These are phyloP conservation scores for Debaryomyces fabryi DNA, from an alignment of 1,139 yeast species.

Conservation along the genomic window DNA sequence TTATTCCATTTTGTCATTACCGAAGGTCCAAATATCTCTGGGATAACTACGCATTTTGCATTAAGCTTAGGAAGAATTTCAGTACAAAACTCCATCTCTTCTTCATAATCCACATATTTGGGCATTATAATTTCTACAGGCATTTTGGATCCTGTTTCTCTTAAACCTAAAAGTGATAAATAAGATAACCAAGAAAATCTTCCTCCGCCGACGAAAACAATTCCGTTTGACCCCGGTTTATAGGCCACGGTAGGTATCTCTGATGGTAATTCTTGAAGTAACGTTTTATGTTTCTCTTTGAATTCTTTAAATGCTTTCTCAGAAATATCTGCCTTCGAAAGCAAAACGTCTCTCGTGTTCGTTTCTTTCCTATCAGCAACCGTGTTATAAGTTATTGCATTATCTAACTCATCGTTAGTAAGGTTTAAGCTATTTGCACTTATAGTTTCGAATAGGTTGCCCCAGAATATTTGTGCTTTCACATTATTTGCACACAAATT, in stretches of 20 bases:
- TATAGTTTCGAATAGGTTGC: not conserved
- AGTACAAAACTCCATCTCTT: conserved; percentile 31
- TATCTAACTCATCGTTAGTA: not conserved
- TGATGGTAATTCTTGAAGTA: conserved; percentile 28
- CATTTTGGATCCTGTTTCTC: conserved; percentile 37
- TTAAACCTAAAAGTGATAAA: conserved; percentile 33
- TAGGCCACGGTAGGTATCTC: conserved; percentile 27
- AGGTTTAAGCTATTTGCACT: not conserved
- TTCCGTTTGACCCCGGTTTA: conserved; percentile 30
- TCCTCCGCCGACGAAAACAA: conserved; percentile 43
- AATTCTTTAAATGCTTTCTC: not conserved
- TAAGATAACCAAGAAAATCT: conserved; percentile 43
- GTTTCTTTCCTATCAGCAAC: not conserved
- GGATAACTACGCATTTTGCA: conserved; percentile 36
- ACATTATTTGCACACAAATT: not conserved
- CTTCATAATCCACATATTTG: conserved; percentile 27
- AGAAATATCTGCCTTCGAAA: not conserved
- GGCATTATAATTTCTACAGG: conserved; percentile 45
- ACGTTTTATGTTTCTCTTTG: conserved; percentile 10
- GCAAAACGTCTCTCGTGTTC: not conserved
- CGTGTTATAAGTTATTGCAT: not conserved
- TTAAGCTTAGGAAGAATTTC: conserved; percentile 25
- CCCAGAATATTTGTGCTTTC: not conserved
- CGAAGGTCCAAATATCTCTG: conserved; percentile 32
- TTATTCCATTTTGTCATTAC: conserved; percentile 30